Evolutionary conservation across 352 stramenopile species (phyloP).

Genomic region (Pythium sukuiense): DNA sequence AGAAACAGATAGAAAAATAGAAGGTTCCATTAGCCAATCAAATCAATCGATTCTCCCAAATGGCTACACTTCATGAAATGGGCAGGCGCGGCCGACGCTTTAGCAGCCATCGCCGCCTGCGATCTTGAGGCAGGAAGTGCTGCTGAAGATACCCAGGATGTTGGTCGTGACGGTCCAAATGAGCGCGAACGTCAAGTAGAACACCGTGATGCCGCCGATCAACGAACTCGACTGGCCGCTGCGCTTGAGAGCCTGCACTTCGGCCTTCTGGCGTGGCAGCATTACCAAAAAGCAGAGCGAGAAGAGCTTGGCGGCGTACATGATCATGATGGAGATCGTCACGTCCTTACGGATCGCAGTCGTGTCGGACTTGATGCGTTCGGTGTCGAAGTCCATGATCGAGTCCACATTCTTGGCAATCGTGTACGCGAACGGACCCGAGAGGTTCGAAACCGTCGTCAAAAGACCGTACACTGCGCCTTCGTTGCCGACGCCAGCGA

Average conservation of each 20-base stretch:
- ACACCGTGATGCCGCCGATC: slow-evolving; percentile 20
- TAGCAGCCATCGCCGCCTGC: neutral
- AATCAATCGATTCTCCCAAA: neutral
- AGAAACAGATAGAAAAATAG: neutral
- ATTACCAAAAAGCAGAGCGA: slow-evolving; percentile 36
- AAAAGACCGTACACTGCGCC: slow-evolving; percentile 47
- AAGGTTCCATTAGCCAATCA: neutral
- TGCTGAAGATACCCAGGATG: slow-evolving; percentile 12
- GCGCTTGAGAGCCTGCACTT: slow-evolving; percentile 25
- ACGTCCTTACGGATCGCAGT: slow-evolving; percentile 35
- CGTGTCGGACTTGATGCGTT: slow-evolving; percentile 38
- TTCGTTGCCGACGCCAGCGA: slow-evolving; percentile 50
- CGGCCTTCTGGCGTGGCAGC: slow-evolving; percentile 30
- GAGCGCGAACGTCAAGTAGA: slow-evolving; percentile 12
- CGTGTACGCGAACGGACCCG: slow-evolving; percentile 34
- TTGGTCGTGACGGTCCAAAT: slow-evolving; percentile 16
- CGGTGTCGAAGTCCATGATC: slow-evolving; percentile 36
- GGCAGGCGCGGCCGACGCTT: neutral
- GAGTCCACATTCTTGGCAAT: slow-evolving; percentile 38
- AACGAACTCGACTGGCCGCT: slow-evolving; percentile 12
- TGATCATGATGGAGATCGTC: slow-evolving; percentile 42
- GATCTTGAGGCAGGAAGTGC: neutral
- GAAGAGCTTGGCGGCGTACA: slow-evolving; percentile 38
- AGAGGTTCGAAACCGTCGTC: slow-evolving; percentile 43
- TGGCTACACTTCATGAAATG: neutral